These are phyloP conservation scores for Canna indica DNA, from an alignment of 176 grass and related monocot species.

Conservation along the genomic window DNA sequence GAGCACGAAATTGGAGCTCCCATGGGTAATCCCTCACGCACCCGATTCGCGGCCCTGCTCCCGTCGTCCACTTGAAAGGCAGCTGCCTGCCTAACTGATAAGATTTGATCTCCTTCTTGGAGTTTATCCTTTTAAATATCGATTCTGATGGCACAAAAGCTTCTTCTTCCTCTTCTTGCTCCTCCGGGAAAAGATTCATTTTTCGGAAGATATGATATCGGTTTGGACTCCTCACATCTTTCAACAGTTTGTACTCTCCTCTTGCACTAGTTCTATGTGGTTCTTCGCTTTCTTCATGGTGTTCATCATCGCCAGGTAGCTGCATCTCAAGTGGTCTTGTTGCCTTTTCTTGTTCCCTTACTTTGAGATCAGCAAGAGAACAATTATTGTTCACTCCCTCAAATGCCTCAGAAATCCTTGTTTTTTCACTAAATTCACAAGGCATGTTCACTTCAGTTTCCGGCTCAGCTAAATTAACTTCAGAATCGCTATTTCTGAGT, in stretches of 20 bases:
- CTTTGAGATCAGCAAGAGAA: too few species aligned
- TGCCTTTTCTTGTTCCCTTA: conserved; percentile 17
- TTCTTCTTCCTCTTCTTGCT: conserved; percentile 17
- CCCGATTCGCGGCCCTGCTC: conserved; percentile 72
- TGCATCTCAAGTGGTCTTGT: conserved; percentile 22
- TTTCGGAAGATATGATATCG: conserved; percentile 38
- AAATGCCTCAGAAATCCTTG: conserved; percentile 11
- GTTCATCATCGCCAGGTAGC: too few species aligned
- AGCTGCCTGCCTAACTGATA: conserved; percentile 82
- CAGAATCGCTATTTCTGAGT: conserved; percentile 21
- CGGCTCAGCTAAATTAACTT: conserved; percentile 21
- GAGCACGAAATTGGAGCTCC: conserved; percentile 55
- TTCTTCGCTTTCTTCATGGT: too few species aligned
- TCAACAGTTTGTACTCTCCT: too few species aligned
- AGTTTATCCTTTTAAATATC: conserved; percentile 71
- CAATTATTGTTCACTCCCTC: neutral
- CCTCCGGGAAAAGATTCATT: conserved; percentile 42
- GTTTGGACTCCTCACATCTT: neutral
- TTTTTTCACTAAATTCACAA: neutral
- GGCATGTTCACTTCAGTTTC: conserved; percentile 17
- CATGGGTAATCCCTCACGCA: conserved; percentile 79
- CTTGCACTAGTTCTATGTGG: too few species aligned
- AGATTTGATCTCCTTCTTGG: conserved; percentile 53
- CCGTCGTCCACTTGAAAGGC: conserved; percentile 72
- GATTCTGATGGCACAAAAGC: conserved; percentile 41